Evolutionary conservation across 2,329 filamentous ascomycete genomes (phyloP), one percentile per base, ranked within the genome.

Genomic region (Fusarium vanettenii): DNA sequence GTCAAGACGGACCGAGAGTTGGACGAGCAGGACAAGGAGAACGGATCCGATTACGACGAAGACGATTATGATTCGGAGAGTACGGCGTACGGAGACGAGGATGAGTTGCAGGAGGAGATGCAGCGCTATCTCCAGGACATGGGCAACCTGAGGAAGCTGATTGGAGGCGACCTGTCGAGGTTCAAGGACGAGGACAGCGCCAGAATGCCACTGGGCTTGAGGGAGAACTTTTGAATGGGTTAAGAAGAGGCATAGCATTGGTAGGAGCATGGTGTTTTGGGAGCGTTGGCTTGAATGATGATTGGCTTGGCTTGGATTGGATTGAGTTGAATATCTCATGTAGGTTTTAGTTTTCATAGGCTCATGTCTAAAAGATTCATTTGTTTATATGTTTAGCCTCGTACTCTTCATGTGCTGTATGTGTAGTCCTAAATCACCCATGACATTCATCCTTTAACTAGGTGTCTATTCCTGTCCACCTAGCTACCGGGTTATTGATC

Each of bases 111-210:
- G 80, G 91, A 92, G n/a, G 91, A 94, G 79, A 96, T 97, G 87
- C 91, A 95, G 76, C 92, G 93, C 39, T 89, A 98, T 79, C 87
- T 99, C 74, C 91, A 92, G 76, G 95, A 98, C 85, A 93, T 93
- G 82, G 91, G 91, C 79, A 98, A 98, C 69, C 67, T 84, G 70
- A 77, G 82, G 41, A 84, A 83, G 76, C 75, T 84, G 85, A 91
- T 98, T 72, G 92, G 90, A 8, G 95, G 97, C 78, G 97, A 98
- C 81, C 90, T 93, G 82, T 86, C 86, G 66, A 86, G 94, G 43
- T 97, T 85, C 78, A 79, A 80, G 78, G 93, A 95, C 78, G 89
- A 90, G 64, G 88, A 90, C 65, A 86, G 89, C 22, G 90, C 91
- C 69, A 84, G 87, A 25, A 83, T 80, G 79, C 87, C 88, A n/a